A percentile compares a stretch with the other conserved stretches of the same genome.
These are phyloP conservation scores for Thermochaetoides thermophila DNA, from an alignment of 495 filamentous ascomycete species.

Conservation along the genomic window DNA sequence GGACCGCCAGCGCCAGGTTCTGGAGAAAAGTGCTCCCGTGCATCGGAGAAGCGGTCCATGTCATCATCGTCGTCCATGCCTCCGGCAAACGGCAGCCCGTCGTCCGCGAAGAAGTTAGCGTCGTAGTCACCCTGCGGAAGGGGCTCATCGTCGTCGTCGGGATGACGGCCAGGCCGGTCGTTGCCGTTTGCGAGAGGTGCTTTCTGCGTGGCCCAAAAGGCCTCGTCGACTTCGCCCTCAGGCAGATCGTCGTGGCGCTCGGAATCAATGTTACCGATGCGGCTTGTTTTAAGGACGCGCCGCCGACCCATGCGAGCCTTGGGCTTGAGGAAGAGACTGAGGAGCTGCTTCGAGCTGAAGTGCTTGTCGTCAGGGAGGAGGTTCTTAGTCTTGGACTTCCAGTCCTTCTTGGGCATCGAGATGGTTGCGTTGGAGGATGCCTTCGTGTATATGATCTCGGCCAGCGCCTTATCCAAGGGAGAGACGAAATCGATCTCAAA, in stretches of 20 bases:
- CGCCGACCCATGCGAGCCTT: conserved; percentile 58
- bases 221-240: conserved; percentile 76
- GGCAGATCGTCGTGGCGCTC: conserved; percentile 39
- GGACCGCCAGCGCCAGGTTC: conserved; percentile 42
- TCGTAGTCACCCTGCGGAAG: conserved; percentile 64
- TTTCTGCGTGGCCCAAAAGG: conserved; percentile 83
- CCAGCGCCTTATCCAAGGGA: conserved; percentile 50
- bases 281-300: conserved; percentile 13
- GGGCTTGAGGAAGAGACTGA: conserved; percentile 86
- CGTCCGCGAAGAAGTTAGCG: conserved; percentile 95
- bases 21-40: conserved; percentile 77
- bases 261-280: conserved; percentile 16
- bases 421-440: conserved; percentile 71
- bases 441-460: conserved; percentile 72
- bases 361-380: conserved; percentile 96
- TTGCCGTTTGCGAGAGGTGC: conserved; percentile 23
- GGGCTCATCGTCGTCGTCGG: conserved; percentile 23
- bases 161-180: conserved; percentile 1
- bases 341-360: conserved; percentile 83
- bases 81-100: conserved; percentile 63
- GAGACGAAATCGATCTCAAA: conserved; percentile 86
- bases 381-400: conserved; percentile 86
- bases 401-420: conserved; percentile 77
- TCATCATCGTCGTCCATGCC: conserved; percentile 50
- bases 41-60: conserved; percentile 82